Base-by-base conservation (phyloP, 305 asterid genomes). In the Fraxinus dipetala region DNA sequence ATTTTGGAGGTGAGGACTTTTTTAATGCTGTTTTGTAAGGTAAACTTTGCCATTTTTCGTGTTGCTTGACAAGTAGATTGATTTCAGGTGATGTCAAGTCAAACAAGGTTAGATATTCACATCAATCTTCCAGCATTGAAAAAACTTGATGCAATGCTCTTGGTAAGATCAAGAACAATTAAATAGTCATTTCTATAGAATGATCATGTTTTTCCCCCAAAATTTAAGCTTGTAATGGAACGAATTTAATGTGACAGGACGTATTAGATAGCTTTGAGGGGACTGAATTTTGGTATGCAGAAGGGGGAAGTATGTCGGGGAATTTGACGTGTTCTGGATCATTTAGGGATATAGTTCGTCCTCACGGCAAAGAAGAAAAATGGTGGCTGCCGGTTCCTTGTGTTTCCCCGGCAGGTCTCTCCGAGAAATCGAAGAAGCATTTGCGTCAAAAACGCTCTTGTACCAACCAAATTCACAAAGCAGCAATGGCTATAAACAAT, bases 301-400 rank as follows among this genome's bases (percentile, higher is more conserved):
- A 78, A 78, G 75, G 22, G 36, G 81, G 81, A 7, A 78, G 81
- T 14, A 32, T 78, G 45, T 78, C 35, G 1, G 54, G 56, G 22
- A 56, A 59, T 78, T 59, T 73, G 3, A 26, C 69, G 5, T 59
- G 16, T 35, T 78, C 74, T 6, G 98, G 97, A 26, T 95, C 99
- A 4, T 92, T 94, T 65, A 81, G 98, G 85, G 89, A 84, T 82
- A 80, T 90, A 18, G 81, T 88, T 76, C 92, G 87, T 83, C 92
- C 89, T 83, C 85, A 81, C 34, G 72, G 95, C 11, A 89, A 86
- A 14, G 97, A 92, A 45, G 97, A 94, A 18, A 96, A 96, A 45
- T 96, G 98, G 98, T 93, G 99, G 99, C 79, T 92, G 67, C 99
- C 99, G 0, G 88, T 93, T 79, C 98, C 98, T 34, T 88, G 97